These are phyloP conservation scores for Babesia bigemina DNA, from an alignment of 169 alveolate species.

Conservation along the genomic window DNA sequence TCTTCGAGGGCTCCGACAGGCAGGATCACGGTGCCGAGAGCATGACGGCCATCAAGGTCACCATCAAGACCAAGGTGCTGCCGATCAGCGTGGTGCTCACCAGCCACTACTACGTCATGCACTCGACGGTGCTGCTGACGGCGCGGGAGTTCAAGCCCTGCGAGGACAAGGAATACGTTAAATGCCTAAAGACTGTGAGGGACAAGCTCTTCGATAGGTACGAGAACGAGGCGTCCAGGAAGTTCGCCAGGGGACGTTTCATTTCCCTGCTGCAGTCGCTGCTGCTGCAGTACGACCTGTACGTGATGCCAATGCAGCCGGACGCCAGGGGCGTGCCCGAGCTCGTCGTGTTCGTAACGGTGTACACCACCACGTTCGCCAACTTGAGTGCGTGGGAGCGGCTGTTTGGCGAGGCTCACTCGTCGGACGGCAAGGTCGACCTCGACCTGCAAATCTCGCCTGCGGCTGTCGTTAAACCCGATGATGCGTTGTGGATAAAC, in stretches of 20 bases:
- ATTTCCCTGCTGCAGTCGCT: conserved; percentile 48
- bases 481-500: not conserved
- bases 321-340: not conserved
- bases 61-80: conserved; percentile 15
- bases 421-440: not conserved
- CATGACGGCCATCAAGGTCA: conserved; percentile 18
- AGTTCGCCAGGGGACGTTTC: conserved; percentile 58
- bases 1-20: conserved; percentile 20
- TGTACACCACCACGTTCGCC: conserved; percentile 13
- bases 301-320: not conserved
- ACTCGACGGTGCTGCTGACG: conserved; percentile 22
- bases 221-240: conserved; percentile 47
- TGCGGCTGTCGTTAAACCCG: not conserved
- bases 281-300: conserved; percentile 38
- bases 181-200: conserved; percentile 34
- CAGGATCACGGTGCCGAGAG: conserved; percentile 28
- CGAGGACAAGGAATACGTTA: conserved; percentile 13
- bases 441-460: not conserved
- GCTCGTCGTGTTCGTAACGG: not conserved
- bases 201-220: conserved; percentile 39
- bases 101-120: conserved; percentile 9
- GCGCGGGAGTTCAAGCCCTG: conserved; percentile 23
- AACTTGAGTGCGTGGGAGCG: conserved; percentile 13
- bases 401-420: conserved; percentile 7
- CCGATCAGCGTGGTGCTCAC: not conserved